Evolutionary conservation across 2,329 filamentous ascomycete species (phyloP), one percentile per base, ranked within the genome.

Genomic region (Rachicladosporium sp.): DNA sequence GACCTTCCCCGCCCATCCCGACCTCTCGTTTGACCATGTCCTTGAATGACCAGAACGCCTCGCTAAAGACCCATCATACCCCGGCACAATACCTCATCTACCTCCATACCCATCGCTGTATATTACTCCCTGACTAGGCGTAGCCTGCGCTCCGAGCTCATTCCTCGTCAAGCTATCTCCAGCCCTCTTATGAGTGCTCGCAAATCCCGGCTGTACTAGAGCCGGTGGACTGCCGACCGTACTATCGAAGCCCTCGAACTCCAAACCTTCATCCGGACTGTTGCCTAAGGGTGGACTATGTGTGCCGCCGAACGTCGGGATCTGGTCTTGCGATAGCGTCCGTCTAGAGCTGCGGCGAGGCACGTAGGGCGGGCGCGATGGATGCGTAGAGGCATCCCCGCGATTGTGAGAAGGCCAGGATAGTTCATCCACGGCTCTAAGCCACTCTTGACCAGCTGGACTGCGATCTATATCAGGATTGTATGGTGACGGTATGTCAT

Each of bases 101-200:
- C 15, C 15, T 19, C 15, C 15, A 19, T 19, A 19, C 15, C 15
- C 15, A 19, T 19, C 15, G 15, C 15, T 19, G 15, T 19, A 19
- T 19, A 19, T 19, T 19, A 19, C 15, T 19, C 15, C 15, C 15
- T 19, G 15, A 19, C 15, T 19, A 19, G 15, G 15, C 15, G 15
- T 19, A 19, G 15, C 15, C 15, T 19, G 15, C 15, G 51, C 53
- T 6, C 54, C 54, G 35, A 56, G 45, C 31, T 41, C 47, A 33
- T 57, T 57, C 27, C 50, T 43, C 4, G 46, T 50, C 40, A 57
- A 54, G 32, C 53, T 55, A 36, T 55, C 54, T 10, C 40, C 51
- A 3, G 54, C 54, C 8, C 52, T 46, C 33, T 50, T 51, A 23
- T 52, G 52, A n/a, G 34, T 35, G 7, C 43, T 40, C 19, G 34